Base-by-base conservation (phyloP, 2,329 filamentous ascomycete species). In the Aureobasidium subglaciale region DNA sequence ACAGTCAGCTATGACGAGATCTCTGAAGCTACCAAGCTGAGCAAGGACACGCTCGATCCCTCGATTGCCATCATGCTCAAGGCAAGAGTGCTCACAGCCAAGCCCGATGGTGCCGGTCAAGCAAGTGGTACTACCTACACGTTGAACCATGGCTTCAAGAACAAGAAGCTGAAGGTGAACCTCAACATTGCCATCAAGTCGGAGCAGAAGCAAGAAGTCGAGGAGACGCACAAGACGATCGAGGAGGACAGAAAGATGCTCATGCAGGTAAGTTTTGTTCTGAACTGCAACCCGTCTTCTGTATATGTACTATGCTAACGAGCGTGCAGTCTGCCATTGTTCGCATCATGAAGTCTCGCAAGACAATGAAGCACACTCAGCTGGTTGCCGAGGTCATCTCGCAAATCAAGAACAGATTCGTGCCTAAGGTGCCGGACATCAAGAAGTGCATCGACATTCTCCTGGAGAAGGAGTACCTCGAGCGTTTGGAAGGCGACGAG, bases 381-480 rank as follows among this genome's bases (percentile, higher is more conserved):
- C 85, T 99, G 11, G 90, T 99, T 55, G 86, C 89, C 67, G 93
- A 99, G 74, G 95, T 91, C 22, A 97, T 99, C 70, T 87, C 86
- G 67, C 93, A 97, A 73, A 96, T 99, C 71, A 89, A 88, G 70
- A 85, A 84, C 38, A 88, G 93, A 37, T 99, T 99, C 73, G 85
- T 90, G 57, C 93, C 93, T 37, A 95, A 95, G 75, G 82, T 99
- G 27, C 79, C 83, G 15, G 93, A 99, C 64, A 99, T 99, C 81
- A 99, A 99, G 79, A 99, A 97, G 77, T 96, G 93, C 73, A 97
- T 99, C 70, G 93, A 99, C 73, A 96, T 96, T 61, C 80, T 99
- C 37, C 85, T 99, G 61, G 93, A 99, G 78, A 99, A 99, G 78
- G 93, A 99, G 72, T 99, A 99, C 67, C 82, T 99, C 46, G 93